Evolutionary conservation across 1,139 yeast species (phyloP).

Genomic region (Saccharomyces hybrid): DNA sequence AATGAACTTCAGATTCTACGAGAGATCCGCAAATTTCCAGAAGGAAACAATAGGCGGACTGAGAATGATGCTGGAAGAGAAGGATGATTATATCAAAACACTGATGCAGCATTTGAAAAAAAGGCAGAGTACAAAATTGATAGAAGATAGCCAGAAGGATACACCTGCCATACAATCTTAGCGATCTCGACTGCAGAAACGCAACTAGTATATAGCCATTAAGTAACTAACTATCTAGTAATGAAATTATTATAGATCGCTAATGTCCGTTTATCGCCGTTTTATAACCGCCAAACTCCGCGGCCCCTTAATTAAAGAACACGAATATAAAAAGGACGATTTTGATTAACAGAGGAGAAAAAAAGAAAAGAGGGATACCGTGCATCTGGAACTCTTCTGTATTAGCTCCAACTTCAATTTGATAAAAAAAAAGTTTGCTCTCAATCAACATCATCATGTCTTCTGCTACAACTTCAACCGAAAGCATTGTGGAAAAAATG

Average conservation of each 20-base stretch:
- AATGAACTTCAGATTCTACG: not conserved
- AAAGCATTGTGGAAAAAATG: slow-evolving; percentile 7
- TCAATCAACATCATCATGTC: not conserved
- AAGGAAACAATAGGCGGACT: not conserved
- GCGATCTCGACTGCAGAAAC: not conserved
- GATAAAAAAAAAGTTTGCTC: not conserved
- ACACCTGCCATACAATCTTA: not conserved
- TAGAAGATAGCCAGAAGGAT: not conserved
- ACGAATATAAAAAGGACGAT: not conserved
- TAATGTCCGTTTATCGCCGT: not conserved
- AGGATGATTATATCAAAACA: not conserved
- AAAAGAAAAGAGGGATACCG: not conserved
- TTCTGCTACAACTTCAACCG: not conserved
- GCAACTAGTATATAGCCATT: not conserved
- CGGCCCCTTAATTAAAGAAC: not conserved
- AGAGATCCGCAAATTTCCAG: not conserved
- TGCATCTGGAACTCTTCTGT: not conserved
- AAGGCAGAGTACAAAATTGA: not conserved
- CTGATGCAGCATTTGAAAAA: not conserved
- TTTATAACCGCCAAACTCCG: not conserved
- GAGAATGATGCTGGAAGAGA: not conserved
- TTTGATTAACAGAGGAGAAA: not conserved
- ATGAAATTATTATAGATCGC: not conserved
- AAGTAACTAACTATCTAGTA: not conserved
- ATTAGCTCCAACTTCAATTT: not conserved